phyloP scores from a whole-genome alignment of 129 eudicot genomes.

The Saussurea involucrata region DNA sequence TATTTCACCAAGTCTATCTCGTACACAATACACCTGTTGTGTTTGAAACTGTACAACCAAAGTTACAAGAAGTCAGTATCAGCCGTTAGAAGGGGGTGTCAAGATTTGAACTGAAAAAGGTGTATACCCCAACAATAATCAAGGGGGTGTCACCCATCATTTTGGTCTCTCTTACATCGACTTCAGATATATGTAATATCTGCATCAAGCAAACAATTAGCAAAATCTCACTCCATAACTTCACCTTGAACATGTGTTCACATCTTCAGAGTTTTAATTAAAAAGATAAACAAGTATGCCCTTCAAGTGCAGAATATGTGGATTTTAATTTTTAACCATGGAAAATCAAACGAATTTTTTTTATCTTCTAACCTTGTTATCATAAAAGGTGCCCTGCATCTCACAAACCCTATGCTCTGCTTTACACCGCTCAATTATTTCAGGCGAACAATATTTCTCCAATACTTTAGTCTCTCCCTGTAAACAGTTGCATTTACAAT shows the following conservation, averaged over 20 bases:
- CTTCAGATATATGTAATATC: constrained; percentile 92
- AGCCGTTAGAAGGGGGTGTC: not conserved
- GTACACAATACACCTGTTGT: constrained; percentile 85
- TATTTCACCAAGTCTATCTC: constrained; percentile 73
- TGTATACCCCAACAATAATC: constrained; percentile 68
- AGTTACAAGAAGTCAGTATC: constrained; percentile 5
- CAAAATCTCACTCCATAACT: constrained; percentile 1
- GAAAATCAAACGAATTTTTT: not conserved
- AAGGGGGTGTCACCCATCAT: constrained; percentile 92
- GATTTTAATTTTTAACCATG: not conserved
- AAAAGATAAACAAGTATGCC: not conserved
- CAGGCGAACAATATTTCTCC: constrained; percentile 66
- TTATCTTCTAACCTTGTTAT: constrained; percentile 64
- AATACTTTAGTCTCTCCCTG: constrained; percentile 76
- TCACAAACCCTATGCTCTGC: constrained; percentile 67
- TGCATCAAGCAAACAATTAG: constrained; percentile 35
- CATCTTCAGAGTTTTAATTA: not conserved
- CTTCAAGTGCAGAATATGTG: not conserved
- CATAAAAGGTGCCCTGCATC: constrained; percentile 70
- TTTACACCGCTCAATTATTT: constrained; percentile 80
- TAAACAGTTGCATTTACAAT: constrained; percentile 20
- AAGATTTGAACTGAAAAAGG: not conserved
- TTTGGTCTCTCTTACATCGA: constrained; percentile 89
- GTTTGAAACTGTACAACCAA: constrained; percentile 72
- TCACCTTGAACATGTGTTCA: not conserved